Base-by-base conservation (phyloP, 129 eudicot genomes). In the Mikania micrantha region DNA sequence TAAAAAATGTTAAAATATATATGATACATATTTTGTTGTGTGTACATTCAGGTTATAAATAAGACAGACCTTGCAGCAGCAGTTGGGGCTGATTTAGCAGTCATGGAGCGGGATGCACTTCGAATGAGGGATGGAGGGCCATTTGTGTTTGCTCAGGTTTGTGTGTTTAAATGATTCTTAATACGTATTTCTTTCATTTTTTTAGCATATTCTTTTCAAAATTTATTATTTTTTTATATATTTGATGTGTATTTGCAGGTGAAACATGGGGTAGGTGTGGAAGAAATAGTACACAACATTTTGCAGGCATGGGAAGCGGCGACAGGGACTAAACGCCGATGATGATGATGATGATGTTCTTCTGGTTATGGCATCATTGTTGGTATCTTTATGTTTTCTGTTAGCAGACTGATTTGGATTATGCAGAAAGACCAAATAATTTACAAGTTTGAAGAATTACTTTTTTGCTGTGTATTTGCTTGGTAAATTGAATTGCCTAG, bases 91-190 rank as follows among this genome's bases (percentile, higher is more conserved):
- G 98, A 93, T 79, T 73, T 93, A 78, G 78, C 65, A 11, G 96
- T 93, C 58, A 93, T 93, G 98, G 95, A 93, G 71, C 90, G 88
- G 27, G 98, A 93, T 82, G 78, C 98, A 12, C 90, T 93, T 61
- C 81, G 90, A 35, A 93, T 93, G 98, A 81, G 96, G 42, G 98
- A 93, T 77, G 98, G 98, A 34, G 98, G 98, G 16, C 98, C 98
- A 1, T 93, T 93, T 67, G 96, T 93, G 65, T 93, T 93, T 77
- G 85, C 98, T 74, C 98, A 93, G 98, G 96, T 85, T 72, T 59
- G 77, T 71, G 42, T 50, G 3, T 24, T 60, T n/a, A 31, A 72
- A 49, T 38, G 15, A 4, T 22, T 59, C 7, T 48, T 16, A 7
- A 42, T 48, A 15, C 47, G 31, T 9, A 41, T 19, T 40, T 20